Conservation (phyloP, 306 rosid species). For the Quercus parvula region DNA sequence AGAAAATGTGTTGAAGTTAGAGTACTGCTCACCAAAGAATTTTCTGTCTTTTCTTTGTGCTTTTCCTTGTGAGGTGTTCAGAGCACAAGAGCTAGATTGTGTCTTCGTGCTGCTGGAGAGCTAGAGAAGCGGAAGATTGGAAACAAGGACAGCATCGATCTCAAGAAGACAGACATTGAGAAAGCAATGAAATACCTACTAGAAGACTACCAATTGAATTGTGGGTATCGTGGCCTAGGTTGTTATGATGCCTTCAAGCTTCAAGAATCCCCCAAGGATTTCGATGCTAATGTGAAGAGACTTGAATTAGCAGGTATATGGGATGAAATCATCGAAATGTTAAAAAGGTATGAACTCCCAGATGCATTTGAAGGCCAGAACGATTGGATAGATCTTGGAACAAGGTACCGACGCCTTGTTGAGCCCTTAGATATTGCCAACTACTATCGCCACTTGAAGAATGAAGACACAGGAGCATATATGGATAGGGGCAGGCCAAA, state of each 20-base stretch:
- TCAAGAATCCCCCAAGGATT: too few species aligned
- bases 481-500: too few species aligned
- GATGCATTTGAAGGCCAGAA: not conserved
- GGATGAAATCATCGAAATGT: not conserved
- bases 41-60: not conserved
- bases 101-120: conserved; percentile 69
- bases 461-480: too few species aligned
- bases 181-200: conserved; percentile 1
- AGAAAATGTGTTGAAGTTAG: too few species aligned
- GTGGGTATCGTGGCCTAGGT: not conserved
- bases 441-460: too few species aligned
- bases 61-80: too few species aligned
- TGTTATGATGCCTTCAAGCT: not conserved
- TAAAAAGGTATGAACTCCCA: not conserved
- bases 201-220: conserved; percentile 33
- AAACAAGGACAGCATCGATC: conserved; percentile 28
- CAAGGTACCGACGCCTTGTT: not conserved
- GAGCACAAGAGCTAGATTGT: conserved; percentile 26
- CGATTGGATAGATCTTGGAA: conserved; percentile 36
- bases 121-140: conserved; percentile 37
- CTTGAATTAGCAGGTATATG: too few species aligned
- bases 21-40: too few species aligned
- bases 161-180: too few species aligned
- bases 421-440: too few species aligned
- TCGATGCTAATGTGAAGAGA: too few species aligned